Evolutionary conservation across 176 grass and related monocot species (phyloP), one percentile per base, ranked within the genome.

Genomic region (Pharus latifolius): DNA sequence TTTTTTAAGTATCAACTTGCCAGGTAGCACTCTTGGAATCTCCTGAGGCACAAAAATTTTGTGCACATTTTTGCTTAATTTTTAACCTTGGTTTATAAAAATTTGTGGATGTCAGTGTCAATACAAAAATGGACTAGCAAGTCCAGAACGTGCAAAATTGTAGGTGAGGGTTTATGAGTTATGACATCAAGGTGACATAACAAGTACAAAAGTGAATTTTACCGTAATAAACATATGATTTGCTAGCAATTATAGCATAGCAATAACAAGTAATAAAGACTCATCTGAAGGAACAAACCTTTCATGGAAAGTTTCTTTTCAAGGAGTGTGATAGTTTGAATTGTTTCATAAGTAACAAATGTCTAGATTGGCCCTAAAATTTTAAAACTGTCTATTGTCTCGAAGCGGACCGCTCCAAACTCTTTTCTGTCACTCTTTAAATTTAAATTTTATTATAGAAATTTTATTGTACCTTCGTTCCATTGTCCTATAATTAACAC

Each of bases 11-110:
- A 56, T 41, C 32, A 17, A 12, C 67, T 24, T 27, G 51, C 45
- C 83, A 56, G 63, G 55, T 75, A 80, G 63, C 55, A 60, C 23
- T 30, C 49, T 13, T 37, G 70, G 83, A 75, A 85, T 85, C 82
- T 80, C 69, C 17, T 47, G 76, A 54, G n/a, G n/a, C n/a, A 11
- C 37, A 26, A 62, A 25, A 52, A 69, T 48, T 37, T 38, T 31
- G 16, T n/a, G 34, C 6, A 15, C 28, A 65, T 31, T 75, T 52
- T 20, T 37, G 18, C 5, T 23, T 26, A 12, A 23, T 9, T 32
- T 12, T 49, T 7, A 40, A 9, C 19, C 60, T 49, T 42, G 45
- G 19, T 48, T 17, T 67, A 15, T 33, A 74, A n/a, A n/a, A 30
- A 67, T 54, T 24, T 53, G n/a, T 47, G 62, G 31, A 26, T 50